A percentile compares a stretch with the other conserved stretches of the same genome.
phyloP scores from a whole-genome alignment of 306 rosid genomes.

The Elaeagnus macrophylla region DNA sequence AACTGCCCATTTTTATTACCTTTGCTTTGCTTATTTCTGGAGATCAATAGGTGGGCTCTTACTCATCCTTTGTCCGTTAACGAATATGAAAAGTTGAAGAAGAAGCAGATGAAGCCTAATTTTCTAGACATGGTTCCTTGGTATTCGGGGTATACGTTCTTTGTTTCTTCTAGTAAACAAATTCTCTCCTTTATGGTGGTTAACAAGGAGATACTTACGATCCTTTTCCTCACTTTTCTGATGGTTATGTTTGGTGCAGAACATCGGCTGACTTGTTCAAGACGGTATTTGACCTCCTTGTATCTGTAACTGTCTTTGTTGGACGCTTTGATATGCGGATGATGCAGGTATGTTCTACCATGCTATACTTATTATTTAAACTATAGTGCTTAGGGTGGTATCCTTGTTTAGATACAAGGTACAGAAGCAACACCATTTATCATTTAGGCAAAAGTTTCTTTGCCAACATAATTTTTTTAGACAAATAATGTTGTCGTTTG shows the following conservation, averaged over 20 bases:
- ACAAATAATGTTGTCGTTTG: too few relatives aligned
- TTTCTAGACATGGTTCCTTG: slow-evolving; percentile 99
- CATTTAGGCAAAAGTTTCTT: too few relatives aligned
- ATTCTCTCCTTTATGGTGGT: neutral
- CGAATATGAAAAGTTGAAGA: slow-evolving; percentile 72
- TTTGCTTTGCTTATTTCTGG: slow-evolving; percentile 15
- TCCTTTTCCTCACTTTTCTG: slow-evolving; percentile 15
- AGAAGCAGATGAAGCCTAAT: slow-evolving; percentile 85
- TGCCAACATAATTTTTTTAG: too few relatives aligned
- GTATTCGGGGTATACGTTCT: slow-evolving; percentile 75
- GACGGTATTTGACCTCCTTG: slow-evolving; percentile 93
- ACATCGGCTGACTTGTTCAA: slow-evolving; percentile 98
- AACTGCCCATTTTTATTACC: slow-evolving; percentile 2
- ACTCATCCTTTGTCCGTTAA: slow-evolving; percentile 74
- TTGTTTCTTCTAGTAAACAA: slow-evolving; percentile 6
- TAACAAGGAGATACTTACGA: slow-evolving; percentile 6
- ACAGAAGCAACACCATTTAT: too few relatives aligned
- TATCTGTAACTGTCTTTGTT: slow-evolving; percentile 91
- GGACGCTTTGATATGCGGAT: slow-evolving; percentile 99
- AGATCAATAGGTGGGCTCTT: slow-evolving; percentile 81
- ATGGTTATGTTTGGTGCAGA: slow-evolving; percentile 44
- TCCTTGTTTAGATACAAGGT: too few relatives aligned
- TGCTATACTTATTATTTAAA: too few relatives aligned
- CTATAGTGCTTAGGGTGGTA: too few relatives aligned
- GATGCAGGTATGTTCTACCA: slow-evolving; percentile 80